phyloP scores from a whole-genome alignment of 257 asterid genomes.

The Solanum virginianum region DNA sequence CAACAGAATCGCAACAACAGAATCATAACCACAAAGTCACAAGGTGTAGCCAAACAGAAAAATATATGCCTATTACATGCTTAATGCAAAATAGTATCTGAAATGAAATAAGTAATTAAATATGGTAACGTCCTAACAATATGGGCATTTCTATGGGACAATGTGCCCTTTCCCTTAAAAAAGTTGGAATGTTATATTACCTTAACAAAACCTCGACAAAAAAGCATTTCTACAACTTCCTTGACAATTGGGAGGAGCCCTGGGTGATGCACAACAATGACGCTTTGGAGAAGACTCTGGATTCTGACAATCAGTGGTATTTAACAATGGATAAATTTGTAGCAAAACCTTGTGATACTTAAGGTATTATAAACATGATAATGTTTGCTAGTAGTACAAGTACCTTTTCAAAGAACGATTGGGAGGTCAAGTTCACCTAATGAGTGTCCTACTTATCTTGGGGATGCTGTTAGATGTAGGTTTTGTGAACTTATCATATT shows the following conservation, averaged over 20 bases:
- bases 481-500: background rate
- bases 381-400: background rate
- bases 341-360: too few relatives aligned
- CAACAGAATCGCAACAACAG: too few relatives aligned
- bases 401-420: too few relatives aligned
- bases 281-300: slow-evolving; percentile 84
- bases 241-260: slow-evolving; percentile 96
- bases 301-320: slow-evolving; percentile 74
- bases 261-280: slow-evolving; percentile 96
- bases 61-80: background rate
- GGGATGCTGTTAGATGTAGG: background rate
- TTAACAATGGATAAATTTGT: too few relatives aligned
- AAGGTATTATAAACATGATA: too few relatives aligned
- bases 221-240: slow-evolving; percentile 99
- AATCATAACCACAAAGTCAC: too few relatives aligned
- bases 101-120: background rate
- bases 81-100: background rate
- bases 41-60: background rate
- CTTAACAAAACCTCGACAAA: slow-evolving; percentile 96
- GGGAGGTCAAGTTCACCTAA: background rate
- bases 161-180: background rate
- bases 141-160: background rate
- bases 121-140: background rate
- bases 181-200: slow-evolving; percentile 19
- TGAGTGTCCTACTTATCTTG: background rate